A percentile compares a stretch with the other conserved stretches of the same genome.
Conservation (phyloP, 352 stramenopile genomes). For the Phytopythium oedochilum region DNA sequence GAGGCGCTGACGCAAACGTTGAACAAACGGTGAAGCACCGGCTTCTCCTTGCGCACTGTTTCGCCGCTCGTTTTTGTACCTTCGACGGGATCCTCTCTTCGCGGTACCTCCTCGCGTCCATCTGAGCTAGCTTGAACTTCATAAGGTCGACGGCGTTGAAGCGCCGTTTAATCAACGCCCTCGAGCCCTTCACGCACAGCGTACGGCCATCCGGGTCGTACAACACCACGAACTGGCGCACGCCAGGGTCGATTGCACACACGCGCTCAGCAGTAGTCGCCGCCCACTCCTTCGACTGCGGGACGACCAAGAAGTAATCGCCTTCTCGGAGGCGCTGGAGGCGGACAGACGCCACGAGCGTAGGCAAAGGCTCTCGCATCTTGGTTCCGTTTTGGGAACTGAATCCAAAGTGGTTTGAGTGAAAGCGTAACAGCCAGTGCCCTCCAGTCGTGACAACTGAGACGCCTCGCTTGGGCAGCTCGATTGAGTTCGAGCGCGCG, state of each 20-base stretch:
- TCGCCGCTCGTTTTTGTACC: neutral
- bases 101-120: neutral
- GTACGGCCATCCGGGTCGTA: conserved; percentile 7
- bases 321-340: neutral
- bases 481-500: conserved; percentile 5
- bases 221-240: conserved; percentile 3
- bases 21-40: neutral
- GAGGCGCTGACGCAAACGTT: neutral
- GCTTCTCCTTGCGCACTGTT: neutral
- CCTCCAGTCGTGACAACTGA: neutral
- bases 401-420: neutral
- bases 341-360: neutral
- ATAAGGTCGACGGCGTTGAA: conserved; percentile 2
- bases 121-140: neutral
- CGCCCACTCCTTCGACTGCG: conserved; percentile 1
- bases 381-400: neutral
- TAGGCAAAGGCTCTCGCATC: neutral
- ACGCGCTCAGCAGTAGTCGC: conserved; percentile 1
- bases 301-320: neutral
- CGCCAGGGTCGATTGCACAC: conserved; percentile 15
- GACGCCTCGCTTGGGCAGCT: neutral
- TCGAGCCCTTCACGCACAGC: conserved; percentile 4
- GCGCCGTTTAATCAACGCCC: neutral
- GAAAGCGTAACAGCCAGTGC: neutral
- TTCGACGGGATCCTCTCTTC: neutral